A percentile compares a stretch with the other conserved stretches of the same genome.
Evolutionary conservation across 2,329 filamentous ascomycete genomes (phyloP).

Genomic region (Ceratocystis cacaofunesta): DNA sequence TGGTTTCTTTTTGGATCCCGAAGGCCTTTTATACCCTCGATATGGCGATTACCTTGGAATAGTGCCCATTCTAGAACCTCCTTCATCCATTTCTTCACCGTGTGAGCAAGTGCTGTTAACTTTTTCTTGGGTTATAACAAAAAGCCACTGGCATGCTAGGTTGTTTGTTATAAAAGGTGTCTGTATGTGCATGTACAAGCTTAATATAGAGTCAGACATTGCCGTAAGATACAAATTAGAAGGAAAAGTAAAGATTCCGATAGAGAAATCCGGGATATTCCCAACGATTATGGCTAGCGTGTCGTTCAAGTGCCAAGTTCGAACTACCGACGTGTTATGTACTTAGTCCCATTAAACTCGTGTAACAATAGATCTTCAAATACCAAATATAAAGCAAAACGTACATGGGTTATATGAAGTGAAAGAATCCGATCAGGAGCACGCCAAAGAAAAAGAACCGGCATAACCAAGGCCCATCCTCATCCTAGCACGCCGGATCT

Average conservation of each 20-base stretch:
- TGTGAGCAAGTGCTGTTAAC: not conserved
- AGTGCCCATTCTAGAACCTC: not conserved
- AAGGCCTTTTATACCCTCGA: not conserved
- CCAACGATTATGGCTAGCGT: no score
- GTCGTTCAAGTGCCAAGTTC: not conserved
- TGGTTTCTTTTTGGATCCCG: not conserved
- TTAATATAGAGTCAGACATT: no score
- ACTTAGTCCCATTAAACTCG: not conserved
- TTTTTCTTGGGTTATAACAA: no score
- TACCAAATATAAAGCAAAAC: not conserved
- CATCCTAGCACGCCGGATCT: not conserved
- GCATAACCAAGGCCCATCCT: not conserved
- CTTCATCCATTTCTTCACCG: not conserved
- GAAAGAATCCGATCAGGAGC: not conserved
- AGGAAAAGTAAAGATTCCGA: no score
- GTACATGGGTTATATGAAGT: not conserved
- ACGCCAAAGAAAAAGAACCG: not conserved
- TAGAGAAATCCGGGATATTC: not conserved
- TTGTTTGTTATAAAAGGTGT: no score
- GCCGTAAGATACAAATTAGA: no score
- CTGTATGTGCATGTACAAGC: no score
- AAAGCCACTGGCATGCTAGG: no score
- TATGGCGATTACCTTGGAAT: not conserved
- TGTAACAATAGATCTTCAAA: not conserved
- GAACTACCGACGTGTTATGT: not conserved